These are phyloP conservation scores for Chalciporus piperatus DNA, from an alignment of 768 basidiomycete genomes.

Conservation along the genomic window DNA sequence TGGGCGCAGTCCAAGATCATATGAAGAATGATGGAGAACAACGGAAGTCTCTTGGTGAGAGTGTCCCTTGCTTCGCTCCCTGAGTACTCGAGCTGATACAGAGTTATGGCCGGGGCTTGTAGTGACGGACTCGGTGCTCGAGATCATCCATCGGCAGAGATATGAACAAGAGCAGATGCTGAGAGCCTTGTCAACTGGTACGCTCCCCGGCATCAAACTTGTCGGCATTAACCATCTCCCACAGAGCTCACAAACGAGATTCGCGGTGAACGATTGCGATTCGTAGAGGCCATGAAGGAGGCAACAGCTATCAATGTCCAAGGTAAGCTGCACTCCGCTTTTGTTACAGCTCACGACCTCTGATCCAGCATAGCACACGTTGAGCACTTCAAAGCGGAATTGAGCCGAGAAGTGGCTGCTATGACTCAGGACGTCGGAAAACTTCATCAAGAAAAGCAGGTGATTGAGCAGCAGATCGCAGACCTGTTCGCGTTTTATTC, in stretches of 20 bases:
- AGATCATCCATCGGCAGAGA: constrained; percentile 65
- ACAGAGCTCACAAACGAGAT: constrained; percentile 81
- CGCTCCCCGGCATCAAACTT: constrained; percentile 3
- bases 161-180: constrained; percentile 72
- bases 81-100: constrained; percentile 11
- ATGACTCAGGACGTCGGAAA: constrained; percentile 74
- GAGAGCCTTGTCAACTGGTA: constrained; percentile 62
- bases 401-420: constrained; percentile 68
- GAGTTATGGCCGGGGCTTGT: constrained; percentile 5
- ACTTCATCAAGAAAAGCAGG: constrained; percentile 62
- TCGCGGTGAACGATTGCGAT: constrained; percentile 78
- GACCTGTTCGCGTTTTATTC: constrained; percentile 72
- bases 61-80: constrained; percentile 3
- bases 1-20: constrained; percentile 41
- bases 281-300: constrained; percentile 95
- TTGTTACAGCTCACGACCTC: neutral
- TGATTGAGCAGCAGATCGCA: constrained; percentile 66
- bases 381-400: constrained; percentile 81
- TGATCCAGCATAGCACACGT: constrained; percentile 59
- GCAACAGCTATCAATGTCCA: constrained; percentile 87
- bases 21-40: constrained; percentile 38
- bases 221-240: neutral
- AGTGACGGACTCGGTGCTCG: constrained; percentile 59
- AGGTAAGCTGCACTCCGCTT: constrained; percentile 37
- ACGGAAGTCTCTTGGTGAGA: constrained; percentile 38